These are phyloP conservation scores for Neofusicoccum kwambonambiense DNA, from an alignment of 2,329 filamentous ascomycete species.

Conservation along the genomic window DNA sequence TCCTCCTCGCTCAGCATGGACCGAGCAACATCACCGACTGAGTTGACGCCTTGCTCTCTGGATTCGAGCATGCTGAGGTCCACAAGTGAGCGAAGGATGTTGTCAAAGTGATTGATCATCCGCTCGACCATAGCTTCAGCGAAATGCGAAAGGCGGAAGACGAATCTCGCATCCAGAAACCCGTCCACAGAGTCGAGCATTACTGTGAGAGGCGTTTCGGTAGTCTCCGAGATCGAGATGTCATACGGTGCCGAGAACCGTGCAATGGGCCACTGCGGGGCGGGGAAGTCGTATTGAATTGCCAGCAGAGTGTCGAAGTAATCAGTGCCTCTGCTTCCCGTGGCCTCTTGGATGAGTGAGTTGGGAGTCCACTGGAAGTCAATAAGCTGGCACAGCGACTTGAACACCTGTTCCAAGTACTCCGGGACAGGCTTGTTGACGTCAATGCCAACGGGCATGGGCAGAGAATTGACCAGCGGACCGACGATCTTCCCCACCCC, in stretches of 20 bases:
- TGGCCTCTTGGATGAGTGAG: slow-evolving; percentile 5
- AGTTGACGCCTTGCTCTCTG: too few relatives aligned
- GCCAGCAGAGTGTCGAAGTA: slow-evolving; percentile 11
- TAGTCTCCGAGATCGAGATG: not conserved
- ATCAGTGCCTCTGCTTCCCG: slow-evolving; percentile 6
- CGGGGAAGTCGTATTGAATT: slow-evolving; percentile 12
- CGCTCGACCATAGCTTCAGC: not conserved
- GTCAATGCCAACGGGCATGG: not conserved
- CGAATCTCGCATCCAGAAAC: slow-evolving; percentile 1
- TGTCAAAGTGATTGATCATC: slow-evolving; percentile 7
- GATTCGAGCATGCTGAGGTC: not conserved
- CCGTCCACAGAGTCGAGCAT: not conserved
- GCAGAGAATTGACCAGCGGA: slow-evolving; percentile 32
- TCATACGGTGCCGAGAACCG: not conserved
- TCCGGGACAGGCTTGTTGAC: not conserved
- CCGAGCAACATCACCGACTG: not conserved
- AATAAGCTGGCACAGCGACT: not conserved
- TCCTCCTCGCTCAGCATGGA: not conserved
- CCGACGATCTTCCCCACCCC: slow-evolving; percentile 33
- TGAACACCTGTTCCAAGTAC: not conserved
- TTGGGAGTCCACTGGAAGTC: slow-evolving; percentile 12
- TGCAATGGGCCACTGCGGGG: not conserved
- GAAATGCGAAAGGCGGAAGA: not conserved
- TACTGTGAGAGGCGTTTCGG: not conserved
- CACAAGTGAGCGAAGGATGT: not conserved